Conservation (phyloP, 2,329 filamentous ascomycete species). For the Stemphylium beticola region DNA sequence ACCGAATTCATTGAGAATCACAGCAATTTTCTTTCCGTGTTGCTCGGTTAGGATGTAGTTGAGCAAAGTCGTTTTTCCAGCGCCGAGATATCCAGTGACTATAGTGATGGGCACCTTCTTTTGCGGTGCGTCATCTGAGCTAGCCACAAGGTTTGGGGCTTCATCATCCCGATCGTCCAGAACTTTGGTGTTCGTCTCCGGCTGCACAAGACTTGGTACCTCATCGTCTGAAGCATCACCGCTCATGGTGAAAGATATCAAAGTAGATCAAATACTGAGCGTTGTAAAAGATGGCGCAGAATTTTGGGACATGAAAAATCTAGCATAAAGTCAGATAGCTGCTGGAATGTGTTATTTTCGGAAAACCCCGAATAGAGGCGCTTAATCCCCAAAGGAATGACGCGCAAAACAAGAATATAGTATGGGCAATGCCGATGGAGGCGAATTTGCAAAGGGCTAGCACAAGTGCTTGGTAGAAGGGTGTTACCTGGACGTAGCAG, state of each 20-base stretch:
- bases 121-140: constrained; percentile 56
- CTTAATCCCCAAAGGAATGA: not conserved
- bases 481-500: not conserved
- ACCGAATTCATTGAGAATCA: constrained; percentile 81
- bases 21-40: constrained; percentile 97
- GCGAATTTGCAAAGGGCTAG: not conserved
- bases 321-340: not conserved
- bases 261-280: not conserved
- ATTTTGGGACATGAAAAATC: not conserved
- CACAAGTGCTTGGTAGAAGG: not conserved
- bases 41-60: constrained; percentile 96
- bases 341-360: too few species aligned
- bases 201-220: constrained; percentile 62
- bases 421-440: not conserved
- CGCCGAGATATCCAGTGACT: constrained; percentile 89
- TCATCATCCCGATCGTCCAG: constrained; percentile 32
- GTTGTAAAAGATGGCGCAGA: not conserved
- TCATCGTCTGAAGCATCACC: constrained; percentile 40
- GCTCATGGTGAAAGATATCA: constrained; percentile 17
- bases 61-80: constrained; percentile 91
- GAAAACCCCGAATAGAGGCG: too few species aligned
- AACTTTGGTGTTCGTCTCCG: constrained; percentile 23
- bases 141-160: constrained; percentile 30
- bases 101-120: constrained; percentile 84
- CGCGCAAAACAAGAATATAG: not conserved